Evolutionary conservation across 306 rosid species (phyloP), one percentile per base, ranked within the genome.

Genomic region (Luffa aegyptiaca): DNA sequence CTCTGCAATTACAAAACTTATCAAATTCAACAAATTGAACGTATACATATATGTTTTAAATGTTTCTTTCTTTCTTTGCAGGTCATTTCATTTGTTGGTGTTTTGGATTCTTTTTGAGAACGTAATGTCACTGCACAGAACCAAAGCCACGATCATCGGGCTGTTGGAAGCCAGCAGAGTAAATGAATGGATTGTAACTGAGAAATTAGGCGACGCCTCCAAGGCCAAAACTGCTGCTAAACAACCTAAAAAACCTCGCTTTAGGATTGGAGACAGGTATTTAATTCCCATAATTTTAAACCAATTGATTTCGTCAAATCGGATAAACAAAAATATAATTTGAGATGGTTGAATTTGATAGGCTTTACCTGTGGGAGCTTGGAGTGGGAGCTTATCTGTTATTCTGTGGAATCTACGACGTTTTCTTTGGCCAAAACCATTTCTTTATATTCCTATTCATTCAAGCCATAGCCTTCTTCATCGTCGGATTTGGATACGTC

Each of bases 61-160:
- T 10, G 13, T 46, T 49, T 49, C 13, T 49, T 2, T 49, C 13
- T 49, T 14, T 49, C 5, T 49, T 82, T 85, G 79, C 82, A 93
- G 98, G 89, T 93, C 97, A 26, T 69, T 92, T 8, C 97, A 93
- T 81, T 82, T 93, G 5, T 10, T 93, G 44, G 86, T 87, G 17
- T 92, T 90, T 51, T 93, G 97, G 98, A 90, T 93, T 78, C 87
- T 93, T 17, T 93, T 92, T 68, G 98, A 93, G 88, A 93, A 93
- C 52, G 92, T 90, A 80, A 92, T 93, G 98, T 84, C 98, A 51
- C 81, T 92, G 18, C 97, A 92, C 80, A 81, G 98, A 80, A 86
- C 97, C 20, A 93, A 93, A 81, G 97, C 91, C 26, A 93, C 98
- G 5, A 84, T 92, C 62, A 92, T 92, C 11, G 97, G 98, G 36